Conservation (phyloP, 257 asterid species). For the Petunia axillaris region DNA sequence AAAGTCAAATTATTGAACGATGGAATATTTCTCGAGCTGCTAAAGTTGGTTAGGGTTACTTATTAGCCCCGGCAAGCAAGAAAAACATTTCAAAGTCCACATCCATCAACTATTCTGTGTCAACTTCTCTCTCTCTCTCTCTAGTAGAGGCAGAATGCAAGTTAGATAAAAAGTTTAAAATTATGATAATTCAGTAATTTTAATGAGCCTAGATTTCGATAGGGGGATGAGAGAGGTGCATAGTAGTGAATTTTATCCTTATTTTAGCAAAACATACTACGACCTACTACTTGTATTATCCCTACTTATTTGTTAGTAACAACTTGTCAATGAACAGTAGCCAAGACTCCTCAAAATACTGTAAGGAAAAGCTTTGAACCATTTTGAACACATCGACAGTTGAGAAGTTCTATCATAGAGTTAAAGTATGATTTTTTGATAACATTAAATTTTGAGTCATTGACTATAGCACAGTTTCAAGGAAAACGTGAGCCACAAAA, state of each 20-base stretch:
- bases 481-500: background rate
- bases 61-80: conserved; percentile 37
- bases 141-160: background rate
- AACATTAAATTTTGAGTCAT: background rate
- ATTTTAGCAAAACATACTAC: background rate
- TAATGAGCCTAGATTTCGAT: background rate
- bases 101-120: background rate
- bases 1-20: conserved; percentile 36
- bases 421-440: background rate
- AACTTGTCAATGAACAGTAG: background rate
- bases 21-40: conserved; percentile 34
- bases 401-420: background rate
- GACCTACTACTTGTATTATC: background rate
- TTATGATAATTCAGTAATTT: background rate
- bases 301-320: background rate
- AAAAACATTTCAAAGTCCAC: background rate
- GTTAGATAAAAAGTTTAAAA: background rate
- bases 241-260: background rate
- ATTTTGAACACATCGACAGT: background rate
- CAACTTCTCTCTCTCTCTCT: background rate
- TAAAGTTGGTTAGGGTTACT: conserved; percentile 28
- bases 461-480: background rate
- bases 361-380: background rate
- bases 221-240: background rate
- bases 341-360: background rate